These are phyloP conservation scores for Tuber borchii DNA, from an alignment of 495 filamentous ascomycete genomes.

Conservation along the genomic window DNA sequence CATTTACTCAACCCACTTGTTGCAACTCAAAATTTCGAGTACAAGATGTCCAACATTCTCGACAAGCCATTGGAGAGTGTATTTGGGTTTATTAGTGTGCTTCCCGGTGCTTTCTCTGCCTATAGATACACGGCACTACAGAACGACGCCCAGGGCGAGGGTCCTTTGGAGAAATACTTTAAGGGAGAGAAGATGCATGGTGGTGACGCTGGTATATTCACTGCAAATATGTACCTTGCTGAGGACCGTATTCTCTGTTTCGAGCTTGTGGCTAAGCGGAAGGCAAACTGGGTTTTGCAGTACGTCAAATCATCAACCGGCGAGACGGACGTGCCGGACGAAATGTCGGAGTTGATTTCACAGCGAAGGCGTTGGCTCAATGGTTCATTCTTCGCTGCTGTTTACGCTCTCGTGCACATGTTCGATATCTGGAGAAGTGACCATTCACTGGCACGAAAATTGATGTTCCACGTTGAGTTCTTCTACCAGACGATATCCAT, in stretches of 20 bases:
- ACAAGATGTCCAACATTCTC: conserved; percentile 99
- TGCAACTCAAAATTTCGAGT: conserved; percentile 98
- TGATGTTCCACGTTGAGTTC: conserved; percentile 87
- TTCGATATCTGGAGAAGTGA: conserved; percentile 89
- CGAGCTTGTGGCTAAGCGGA: conserved; percentile 94
- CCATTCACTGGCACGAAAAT: conserved; percentile 79
- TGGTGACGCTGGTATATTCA: conserved; percentile 89
- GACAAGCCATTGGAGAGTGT: conserved; percentile 97
- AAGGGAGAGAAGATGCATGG: conserved; percentile 97
- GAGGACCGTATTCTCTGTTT: conserved; percentile 99
- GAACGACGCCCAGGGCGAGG: conserved; percentile 88
- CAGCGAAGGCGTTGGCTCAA: conserved; percentile 97
- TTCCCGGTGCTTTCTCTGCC: conserved; percentile 96
- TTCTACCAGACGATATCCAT: conserved; percentile 89
- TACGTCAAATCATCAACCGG: conserved; percentile 96
- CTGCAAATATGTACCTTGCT: conserved; percentile 98
- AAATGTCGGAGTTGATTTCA: conserved; percentile 89
- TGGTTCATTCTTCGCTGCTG: conserved; percentile 95
- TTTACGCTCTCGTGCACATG: conserved; percentile 90
- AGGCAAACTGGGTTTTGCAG: conserved; percentile 91
- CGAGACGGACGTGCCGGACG: conserved; percentile 96
- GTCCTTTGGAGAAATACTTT: conserved; percentile 95
- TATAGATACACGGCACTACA: conserved; percentile 92
- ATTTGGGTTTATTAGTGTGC: conserved; percentile 94
- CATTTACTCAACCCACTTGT: conserved; percentile 90